Conservation (phyloP, 805 yeast genomes). For the Wickerhamiella australiensis region DNA sequence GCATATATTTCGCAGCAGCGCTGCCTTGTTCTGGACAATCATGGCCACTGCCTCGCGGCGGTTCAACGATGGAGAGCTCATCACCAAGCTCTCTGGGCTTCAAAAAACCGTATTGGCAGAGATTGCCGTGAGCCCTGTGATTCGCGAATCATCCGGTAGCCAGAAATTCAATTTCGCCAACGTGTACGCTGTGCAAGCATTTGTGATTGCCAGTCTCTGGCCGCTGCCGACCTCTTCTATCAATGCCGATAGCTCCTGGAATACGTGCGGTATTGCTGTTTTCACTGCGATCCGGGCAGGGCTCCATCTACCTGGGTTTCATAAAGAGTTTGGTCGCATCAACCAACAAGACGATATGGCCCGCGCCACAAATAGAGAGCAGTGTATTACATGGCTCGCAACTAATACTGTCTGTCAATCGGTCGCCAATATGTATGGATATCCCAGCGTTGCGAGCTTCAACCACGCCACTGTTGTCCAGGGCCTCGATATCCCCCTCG, state of each 20-base stretch:
- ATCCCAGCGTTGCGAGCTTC: conserved; percentile 82
- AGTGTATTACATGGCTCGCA: conserved; percentile 81
- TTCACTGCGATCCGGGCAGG: conserved; percentile 91
- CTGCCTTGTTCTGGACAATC: conserved; percentile 87
- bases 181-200: conserved; percentile 89
- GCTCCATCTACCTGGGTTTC: conserved; percentile 64
- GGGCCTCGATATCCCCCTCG: conserved; percentile 38
- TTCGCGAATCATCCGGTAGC: conserved; percentile 40
- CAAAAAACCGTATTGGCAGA: conserved; percentile 73
- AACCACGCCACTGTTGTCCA: conserved; percentile 53
- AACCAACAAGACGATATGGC: conserved; percentile 12
- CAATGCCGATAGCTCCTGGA: conserved; percentile 94
- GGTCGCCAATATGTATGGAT: conserved; percentile 86
- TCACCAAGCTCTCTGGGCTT: conserved; percentile 51
- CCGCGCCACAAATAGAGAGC: conserved; percentile 37
- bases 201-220: conserved; percentile 81
- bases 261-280: conserved; percentile 83
- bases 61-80: conserved; percentile 34
- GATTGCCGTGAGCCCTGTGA: conserved; percentile 79
- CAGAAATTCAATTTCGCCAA: conserved; percentile 78
- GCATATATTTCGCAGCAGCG: conserved; percentile 62
- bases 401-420: conserved; percentile 84
- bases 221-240: conserved; percentile 91
- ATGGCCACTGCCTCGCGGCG: conserved; percentile 75
- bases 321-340: conserved; percentile 37